Conservation (phyloP, 768 basidiomycete species). For the Daedaleopsis nitida region DNA sequence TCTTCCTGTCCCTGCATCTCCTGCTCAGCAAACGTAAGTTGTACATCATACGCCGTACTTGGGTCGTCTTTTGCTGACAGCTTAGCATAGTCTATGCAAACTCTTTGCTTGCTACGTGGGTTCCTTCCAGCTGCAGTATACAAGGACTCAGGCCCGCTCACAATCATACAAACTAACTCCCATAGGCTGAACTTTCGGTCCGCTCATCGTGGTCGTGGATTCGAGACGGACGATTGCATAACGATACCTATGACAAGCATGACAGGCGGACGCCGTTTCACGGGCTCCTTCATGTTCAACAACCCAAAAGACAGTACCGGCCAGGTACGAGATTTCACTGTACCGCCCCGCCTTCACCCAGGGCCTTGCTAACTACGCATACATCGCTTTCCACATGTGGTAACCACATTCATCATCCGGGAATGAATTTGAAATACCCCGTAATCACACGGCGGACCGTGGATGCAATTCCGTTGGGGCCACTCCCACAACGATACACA, state of each 20-base stretch:
- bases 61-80: too few species aligned
- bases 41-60: background rate
- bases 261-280: background rate
- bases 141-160: background rate
- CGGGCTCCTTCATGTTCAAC: background rate
- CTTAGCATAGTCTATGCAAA: slow-evolving; percentile 15
- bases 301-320: background rate
- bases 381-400: too few species aligned
- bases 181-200: slow-evolving; percentile 14
- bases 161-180: background rate
- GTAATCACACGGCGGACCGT: too few species aligned
- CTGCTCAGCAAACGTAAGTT: slow-evolving; percentile 22
- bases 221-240: slow-evolving; percentile 1
- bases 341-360: background rate
- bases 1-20: slow-evolving; percentile 18
- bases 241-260: background rate
- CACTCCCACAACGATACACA: background rate
- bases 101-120: slow-evolving; percentile 16
- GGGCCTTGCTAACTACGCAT: too few species aligned
- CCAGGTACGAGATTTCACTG: slow-evolving; percentile 1
- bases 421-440: too few species aligned
- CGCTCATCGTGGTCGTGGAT: slow-evolving; percentile 8
- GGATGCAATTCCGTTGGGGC: too few species aligned
- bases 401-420: too few species aligned
- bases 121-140: background rate